Evolutionary conservation across 768 basidiomycete genomes (phyloP), one percentile per base, ranked within the genome.

Genomic region (Russula emetica): DNA sequence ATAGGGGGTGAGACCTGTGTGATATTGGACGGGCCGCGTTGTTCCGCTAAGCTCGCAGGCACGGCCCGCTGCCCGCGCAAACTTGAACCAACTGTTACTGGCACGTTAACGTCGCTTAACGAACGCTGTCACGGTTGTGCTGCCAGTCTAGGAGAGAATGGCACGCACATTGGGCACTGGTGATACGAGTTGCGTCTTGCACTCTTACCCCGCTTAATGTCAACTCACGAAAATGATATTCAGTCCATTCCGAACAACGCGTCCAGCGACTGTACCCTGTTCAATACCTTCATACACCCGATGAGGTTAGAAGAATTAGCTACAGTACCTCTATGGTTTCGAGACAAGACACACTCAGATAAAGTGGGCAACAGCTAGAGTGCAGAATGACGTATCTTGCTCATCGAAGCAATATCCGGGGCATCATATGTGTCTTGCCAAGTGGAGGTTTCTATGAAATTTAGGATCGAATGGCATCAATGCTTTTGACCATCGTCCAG

Each of bases 401-500:
- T 90, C 36, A 77, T 71, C 0, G 85, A 81, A 0, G 91, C 92
- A 56, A 94, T 85, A 2, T 84, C 82, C 51, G 94, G 75, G 0
- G 94, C 88, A 73, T 96, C 93, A 14, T 82, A 73, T 2, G 92
- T 85, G 70, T 95, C 94, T 73, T 93, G 91, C n/a, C n/a, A n/a
- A n/a, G n/a, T n/a, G n/a, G 45, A 88, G 83, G 74, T 92, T 92
- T 1, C 90, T 85, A 32, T 32, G 18, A 81, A 77, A 54, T 20
- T 6, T 11, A 75, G 3, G 75, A 75, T 18, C 84, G 83, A 57
- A 79, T 69, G 63, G 85, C 83, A 59, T 72, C 81, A 62, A 85
- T 81, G 74, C 79, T 79, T 77, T 87, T 87, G 71, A 78, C 76
- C 11, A 87, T 86, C 1, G 84, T 87, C 76, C 81, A 89, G 78